These are phyloP conservation scores for Cunninghamia lanceolata DNA, from an alignment of 75 land plant genomes.

Conservation along the genomic window DNA sequence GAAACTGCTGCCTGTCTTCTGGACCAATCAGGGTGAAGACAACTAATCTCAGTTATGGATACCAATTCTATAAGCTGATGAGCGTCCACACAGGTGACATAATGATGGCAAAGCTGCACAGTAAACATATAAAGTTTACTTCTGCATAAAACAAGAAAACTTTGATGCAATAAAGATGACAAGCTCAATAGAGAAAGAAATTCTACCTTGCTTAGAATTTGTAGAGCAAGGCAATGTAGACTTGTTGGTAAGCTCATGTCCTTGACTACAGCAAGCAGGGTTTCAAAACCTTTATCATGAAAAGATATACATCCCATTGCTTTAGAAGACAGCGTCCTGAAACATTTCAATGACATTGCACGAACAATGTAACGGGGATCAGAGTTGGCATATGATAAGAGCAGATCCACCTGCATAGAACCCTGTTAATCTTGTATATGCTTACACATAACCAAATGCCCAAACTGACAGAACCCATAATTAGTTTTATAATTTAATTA, in stretches of 20 bases:
- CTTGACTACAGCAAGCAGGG: constrained; percentile 23
- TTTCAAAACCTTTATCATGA: not conserved
- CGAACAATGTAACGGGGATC: constrained; percentile 33
- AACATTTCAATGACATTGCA: constrained; percentile 46
- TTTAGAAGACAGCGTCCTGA: constrained; percentile 19
- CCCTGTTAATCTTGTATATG: not conserved
- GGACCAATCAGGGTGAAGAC: constrained; percentile 6
- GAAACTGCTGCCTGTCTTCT: constrained; percentile 16
- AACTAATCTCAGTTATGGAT: constrained; percentile 7
- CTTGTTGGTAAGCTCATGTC: constrained; percentile 14
- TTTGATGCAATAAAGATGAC: not conserved
- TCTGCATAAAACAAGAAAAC: not conserved
- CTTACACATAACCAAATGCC: not conserved
- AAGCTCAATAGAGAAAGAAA: constrained; percentile 7
- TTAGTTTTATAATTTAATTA: not conserved
- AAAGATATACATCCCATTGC: constrained; percentile 11
- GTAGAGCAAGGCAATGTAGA: constrained; percentile 31
- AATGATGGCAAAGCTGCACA: constrained; percentile 33
- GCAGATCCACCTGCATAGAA: constrained; percentile 46
- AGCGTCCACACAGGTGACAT: constrained; percentile 16
- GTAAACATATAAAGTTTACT: not conserved
- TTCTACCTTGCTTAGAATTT: constrained; percentile 38
- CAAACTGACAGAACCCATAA: not conserved
- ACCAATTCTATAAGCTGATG: constrained; percentile 31
- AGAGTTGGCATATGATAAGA: constrained; percentile 37